Base-by-base conservation (phyloP, 257 asterid genomes). In the Solanum neorickii region DNA sequence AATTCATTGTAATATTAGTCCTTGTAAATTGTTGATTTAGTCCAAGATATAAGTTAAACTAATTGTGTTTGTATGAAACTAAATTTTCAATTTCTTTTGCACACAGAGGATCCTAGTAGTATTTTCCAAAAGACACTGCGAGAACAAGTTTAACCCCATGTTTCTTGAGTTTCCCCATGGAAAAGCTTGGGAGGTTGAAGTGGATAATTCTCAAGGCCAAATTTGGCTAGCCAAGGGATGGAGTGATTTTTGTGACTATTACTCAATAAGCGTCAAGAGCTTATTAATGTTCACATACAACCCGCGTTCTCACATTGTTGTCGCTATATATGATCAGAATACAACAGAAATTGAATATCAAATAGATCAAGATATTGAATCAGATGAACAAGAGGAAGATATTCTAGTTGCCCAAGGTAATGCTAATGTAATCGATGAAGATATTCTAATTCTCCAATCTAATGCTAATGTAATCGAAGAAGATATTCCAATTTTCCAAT, bases 121-220 rank as follows among this genome's bases (percentile, higher is more conserved):
- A 11, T 93, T 91, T 85, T 72, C 56, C 42, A 73, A 41, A 46
- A 82, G 78, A 78, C 60, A 90, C 14, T 92, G 90, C 6, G 56
- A 56, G 2, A 47, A 41, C 74, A 84, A 92, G 82, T 78, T 83
- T 3, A 87, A 88, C 59, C 21, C 20, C 18, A 86, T 90, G 13
- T 84, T 21, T 31, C 77, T 93, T 59, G 90, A 88, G 84, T 91
- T 85, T 52, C 92, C 92, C 6, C 85, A 16, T 70, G 91, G 91
- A 44, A 21, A 78, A 33, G 11, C 73, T 13, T 89, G 87, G 90
- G 76, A 87, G 31, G 91, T 91, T 3, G 88, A 88, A 72, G 25
- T 93, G 68, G 60, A n/a, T 37, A 88, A 39, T 3, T 66, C 59
- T 25, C n/a, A 88, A 35, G 86, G 65, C 25, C 89, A 82, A 72